These are phyloP conservation scores for Lichtheimia corymbifera DNA, from an alignment of 371 early-diverging fungal species.

Conservation along the genomic window DNA sequence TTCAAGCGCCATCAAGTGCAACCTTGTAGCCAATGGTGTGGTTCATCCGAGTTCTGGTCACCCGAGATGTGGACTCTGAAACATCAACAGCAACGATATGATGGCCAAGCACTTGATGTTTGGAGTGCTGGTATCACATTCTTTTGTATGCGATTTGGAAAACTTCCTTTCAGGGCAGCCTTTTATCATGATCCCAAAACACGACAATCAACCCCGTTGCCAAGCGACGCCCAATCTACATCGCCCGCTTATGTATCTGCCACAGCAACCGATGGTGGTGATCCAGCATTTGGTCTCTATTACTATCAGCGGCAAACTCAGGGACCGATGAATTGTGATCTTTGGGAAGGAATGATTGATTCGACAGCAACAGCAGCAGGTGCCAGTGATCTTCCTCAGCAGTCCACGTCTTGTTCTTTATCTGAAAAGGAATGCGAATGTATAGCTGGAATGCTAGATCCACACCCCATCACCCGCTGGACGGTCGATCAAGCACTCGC, in stretches of 20 bases:
- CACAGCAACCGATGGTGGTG: slow-evolving; percentile 36
- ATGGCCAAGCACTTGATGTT: slow-evolving; percentile 79
- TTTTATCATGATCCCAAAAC: slow-evolving; percentile 48
- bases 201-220: slow-evolving; percentile 57
- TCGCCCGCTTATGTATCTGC: slow-evolving; percentile 41
- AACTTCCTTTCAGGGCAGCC: slow-evolving; percentile 58
- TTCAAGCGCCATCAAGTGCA: slow-evolving; percentile 79
- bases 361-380: not conserved
- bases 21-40: slow-evolving; percentile 80
- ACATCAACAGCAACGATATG: slow-evolving; percentile 64
- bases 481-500: slow-evolving; percentile 43
- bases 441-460: slow-evolving; percentile 50
- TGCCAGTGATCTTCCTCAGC: not conserved
- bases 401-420: not conserved
- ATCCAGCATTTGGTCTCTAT: slow-evolving; percentile 31
- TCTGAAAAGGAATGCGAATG: slow-evolving; percentile 27
- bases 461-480: slow-evolving; percentile 48
- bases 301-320: slow-evolving; percentile 9
- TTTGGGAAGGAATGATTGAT: slow-evolving; percentile 1
- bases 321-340: slow-evolving; percentile 3
- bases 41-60: slow-evolving; percentile 89
- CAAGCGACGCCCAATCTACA: slow-evolving; percentile 41
- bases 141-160: slow-evolving; percentile 76
- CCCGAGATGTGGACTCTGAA: slow-evolving; percentile 72
- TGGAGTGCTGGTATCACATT: slow-evolving; percentile 88